Base-by-base conservation (phyloP, 179 eudicot genomes). In the Beta macrorhiza region DNA sequence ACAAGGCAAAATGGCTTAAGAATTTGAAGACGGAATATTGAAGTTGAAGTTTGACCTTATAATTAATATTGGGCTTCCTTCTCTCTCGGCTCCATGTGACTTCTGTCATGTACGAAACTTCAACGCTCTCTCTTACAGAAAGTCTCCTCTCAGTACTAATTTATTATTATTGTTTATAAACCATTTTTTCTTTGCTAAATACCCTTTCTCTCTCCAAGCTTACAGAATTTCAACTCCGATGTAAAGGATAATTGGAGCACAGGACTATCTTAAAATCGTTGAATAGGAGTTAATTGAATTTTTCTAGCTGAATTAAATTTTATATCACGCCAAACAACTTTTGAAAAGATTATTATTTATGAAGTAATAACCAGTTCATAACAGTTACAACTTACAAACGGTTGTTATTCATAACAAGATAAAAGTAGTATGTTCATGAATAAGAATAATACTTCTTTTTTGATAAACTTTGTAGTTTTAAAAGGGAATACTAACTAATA, bases 221-320 rank as follows among this genome's bases (percentile, higher is more conserved):
- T 29, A 51, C 76, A 22, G 0, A 22, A 52, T 72, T 72, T 78
- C 81, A 78, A 78, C 81, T 69, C 44, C 67, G 61, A 52, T 53
- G 76, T 64, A 74, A 25, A 73, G 12, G 58, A 72, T n/a, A 13
- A 15, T 11, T 56, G 7, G 9, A 22, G 15, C 19, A 13, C 68
- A 72, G 32, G 72, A 78, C 11, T 67, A 80, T 71, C 81, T 65
- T 57, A 76, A 83, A 63, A 76, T 47, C 85, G 86, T 89, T 89
- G 90, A 90, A 87, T 72, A 22, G 59, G 32, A 53, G 59, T 72
- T 67, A 67, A 84, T 88, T 87, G 90, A 87, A 83, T 86, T 88
- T 86, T 87, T 79, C 85, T 76, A 22, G 52, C 42, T 44, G 22
- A 1, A 5, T 15, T 15, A 3, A 2, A 42, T 68, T 42, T 20